Percentiles rank a stretch among this genome's conserved stretches.
These are phyloP conservation scores for Backusella westeae DNA, from an alignment of 192 early-diverging fungal genomes.

Conservation along the genomic window DNA sequence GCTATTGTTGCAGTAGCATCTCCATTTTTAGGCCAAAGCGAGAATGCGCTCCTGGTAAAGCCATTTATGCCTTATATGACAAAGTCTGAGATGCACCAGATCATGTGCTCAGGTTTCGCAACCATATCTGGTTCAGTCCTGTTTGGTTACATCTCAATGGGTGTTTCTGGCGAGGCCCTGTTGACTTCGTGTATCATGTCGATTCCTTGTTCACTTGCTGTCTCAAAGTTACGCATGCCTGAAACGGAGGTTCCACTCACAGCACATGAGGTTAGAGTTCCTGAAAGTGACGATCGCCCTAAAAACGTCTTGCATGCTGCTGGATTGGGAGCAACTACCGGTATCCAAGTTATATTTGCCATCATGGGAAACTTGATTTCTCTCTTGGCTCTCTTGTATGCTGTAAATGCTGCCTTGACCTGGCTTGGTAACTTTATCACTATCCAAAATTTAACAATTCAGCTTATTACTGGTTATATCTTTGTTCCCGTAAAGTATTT, in stretches of 20 bases:
- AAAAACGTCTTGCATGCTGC: conserved; percentile 80
- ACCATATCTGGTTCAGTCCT: conserved; percentile 86
- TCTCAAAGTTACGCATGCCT: conserved; percentile 85
- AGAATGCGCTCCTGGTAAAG: conserved; percentile 78
- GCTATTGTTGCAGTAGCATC: conserved; percentile 82
- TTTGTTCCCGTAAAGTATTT: conserved; percentile 61
- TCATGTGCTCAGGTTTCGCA: conserved; percentile 88
- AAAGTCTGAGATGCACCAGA: conserved; percentile 81
- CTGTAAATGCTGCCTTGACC: conserved; percentile 66
- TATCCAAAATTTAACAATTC: conserved; percentile 56
- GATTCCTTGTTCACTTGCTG: conserved; percentile 76
- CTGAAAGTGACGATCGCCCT: conserved; percentile 56
- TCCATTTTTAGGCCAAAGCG: conserved; percentile 82
- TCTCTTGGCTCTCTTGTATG: conserved; percentile 68
- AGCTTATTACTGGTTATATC: conserved; percentile 73
- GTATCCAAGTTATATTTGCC: conserved; percentile 72
- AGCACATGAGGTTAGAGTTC: conserved; percentile 59
- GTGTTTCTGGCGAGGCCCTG: conserved; percentile 63
- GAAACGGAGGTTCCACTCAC: conserved; percentile 83
- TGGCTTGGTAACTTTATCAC: conserved; percentile 69
- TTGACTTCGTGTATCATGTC: conserved; percentile 92
- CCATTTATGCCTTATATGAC: conserved; percentile 86
- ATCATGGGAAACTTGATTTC: conserved; percentile 76
- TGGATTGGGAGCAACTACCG: conserved; percentile 78
- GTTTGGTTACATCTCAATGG: conserved; percentile 69